Evolutionary conservation across 331 rosid genomes (phyloP).

Genomic region (Malus hybrid): DNA sequence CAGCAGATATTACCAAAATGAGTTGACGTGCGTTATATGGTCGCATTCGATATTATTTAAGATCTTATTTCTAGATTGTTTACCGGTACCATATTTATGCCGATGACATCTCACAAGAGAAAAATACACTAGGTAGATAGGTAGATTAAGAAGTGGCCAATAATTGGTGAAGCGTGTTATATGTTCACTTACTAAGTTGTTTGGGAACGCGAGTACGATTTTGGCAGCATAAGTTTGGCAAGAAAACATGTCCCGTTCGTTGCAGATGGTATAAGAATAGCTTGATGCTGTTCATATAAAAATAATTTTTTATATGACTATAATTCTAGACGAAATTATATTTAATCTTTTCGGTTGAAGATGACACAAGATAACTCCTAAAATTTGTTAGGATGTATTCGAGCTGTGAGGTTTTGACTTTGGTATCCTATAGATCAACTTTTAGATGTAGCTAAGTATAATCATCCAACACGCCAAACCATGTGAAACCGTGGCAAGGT

Average conservation of each 20-base stretch:
- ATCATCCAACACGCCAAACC: neutral
- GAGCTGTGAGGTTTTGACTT: neutral
- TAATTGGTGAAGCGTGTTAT: too few relatives aligned
- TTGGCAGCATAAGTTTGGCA: neutral
- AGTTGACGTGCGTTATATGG: neutral
- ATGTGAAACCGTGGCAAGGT: neutral
- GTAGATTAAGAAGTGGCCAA: too few relatives aligned
- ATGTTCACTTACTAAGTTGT: too few relatives aligned
- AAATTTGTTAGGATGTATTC: neutral
- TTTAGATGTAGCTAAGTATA: neutral
- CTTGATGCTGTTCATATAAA: too few relatives aligned
- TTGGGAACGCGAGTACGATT: neutral
- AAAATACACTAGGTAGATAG: too few relatives aligned
- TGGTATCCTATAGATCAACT: neutral
- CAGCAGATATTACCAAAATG: neutral
- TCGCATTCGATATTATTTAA: neutral
- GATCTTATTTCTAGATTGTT: too few relatives aligned
- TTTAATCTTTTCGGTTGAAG: rapidly evolving
- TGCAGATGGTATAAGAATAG: too few relatives aligned
- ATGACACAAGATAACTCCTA: too few relatives aligned
- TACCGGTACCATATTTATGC: too few relatives aligned
- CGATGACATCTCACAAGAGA: too few relatives aligned
- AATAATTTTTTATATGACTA: too few relatives aligned
- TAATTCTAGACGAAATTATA: too few relatives aligned
- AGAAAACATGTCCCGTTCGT: neutral